phyloP scores from a whole-genome alignment of 2,329 filamentous ascomycete genomes.

The Sporothrix protearum region DNA sequence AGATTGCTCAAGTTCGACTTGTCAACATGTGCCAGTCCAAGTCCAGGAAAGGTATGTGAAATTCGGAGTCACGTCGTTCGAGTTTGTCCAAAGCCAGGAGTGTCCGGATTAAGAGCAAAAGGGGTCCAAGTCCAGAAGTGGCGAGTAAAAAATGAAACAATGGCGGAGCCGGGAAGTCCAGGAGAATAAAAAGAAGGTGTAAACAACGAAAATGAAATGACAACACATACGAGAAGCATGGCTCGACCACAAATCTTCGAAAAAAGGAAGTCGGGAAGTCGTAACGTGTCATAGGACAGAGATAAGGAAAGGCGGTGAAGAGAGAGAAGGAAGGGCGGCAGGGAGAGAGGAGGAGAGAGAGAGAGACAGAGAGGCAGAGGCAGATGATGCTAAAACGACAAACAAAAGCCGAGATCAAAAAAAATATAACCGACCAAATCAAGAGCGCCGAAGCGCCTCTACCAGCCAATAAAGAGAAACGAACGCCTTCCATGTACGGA shows the following conservation, averaged over 20 bases:
- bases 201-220: neutral
- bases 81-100: neutral
- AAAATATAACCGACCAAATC: neutral
- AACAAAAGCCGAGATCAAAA: neutral
- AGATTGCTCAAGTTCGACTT: neutral
- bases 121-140: constrained; percentile 7
- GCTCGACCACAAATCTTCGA: neutral
- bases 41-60: neutral
- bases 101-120: neutral
- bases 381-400: neutral
- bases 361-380: neutral
- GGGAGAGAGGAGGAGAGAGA: neutral
- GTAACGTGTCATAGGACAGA: neutral
- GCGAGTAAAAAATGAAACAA: neutral
- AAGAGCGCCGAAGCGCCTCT: constrained; percentile 8
- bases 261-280: neutral
- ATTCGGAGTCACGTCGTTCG: neutral
- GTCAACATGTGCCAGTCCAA: neutral
- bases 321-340: neutral
- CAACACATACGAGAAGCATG: neutral
- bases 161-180: neutral
- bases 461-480: neutral
- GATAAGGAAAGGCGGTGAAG: neutral
- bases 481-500: constrained; percentile 8
- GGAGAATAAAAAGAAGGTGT: neutral